Base-by-base conservation (phyloP, 2,329 filamentous ascomycete species). In the Calycina herbarum region DNA sequence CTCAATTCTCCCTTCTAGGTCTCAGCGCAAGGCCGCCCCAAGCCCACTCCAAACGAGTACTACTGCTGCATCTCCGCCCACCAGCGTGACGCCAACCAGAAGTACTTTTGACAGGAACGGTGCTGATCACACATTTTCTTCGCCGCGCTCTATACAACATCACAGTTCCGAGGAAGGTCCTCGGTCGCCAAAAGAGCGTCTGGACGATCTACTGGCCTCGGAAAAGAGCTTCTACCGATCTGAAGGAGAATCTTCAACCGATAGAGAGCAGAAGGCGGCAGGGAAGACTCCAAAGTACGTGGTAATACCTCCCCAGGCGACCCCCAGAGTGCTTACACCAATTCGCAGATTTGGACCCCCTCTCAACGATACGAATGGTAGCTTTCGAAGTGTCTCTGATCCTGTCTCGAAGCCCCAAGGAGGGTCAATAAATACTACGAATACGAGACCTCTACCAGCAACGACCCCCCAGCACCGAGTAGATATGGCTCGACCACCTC, bases 401-500 rank as follows among this genome's bases (percentile, higher is more conserved):
- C 67, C 74, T 62, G 64, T 75, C 64, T 67, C 69, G 27, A 71
- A 70, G 42, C 64, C 71, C 58, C 61, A 65, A 65, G 68, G 64
- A 68, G 69, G 69, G 65, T 71, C 69, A 29, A 59, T 65, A 57
- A 67, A 57, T 66, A 24, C 11, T 11, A 67, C 69, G 8, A 66
- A 57, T 66, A 68, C 65, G 54, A 66, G 66, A 69, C 62, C 70
- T 17, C 75, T 76, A 73, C 72, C 73, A 59, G 67, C 73, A 45
- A 73, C 68, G 15, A 65, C 71, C 54, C 67, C 73, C 51, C 66
- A 70, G 62, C 73, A 76, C 66, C 67, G 73, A 59, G 65, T 65
- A 11, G 72, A 74, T 40, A 74, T 76, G 71, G 70, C 70, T 51
- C 69, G 73, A 59, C 68, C 67, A 62, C 70, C 74, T 80, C 86